Evolutionary conservation across 805 yeast species (phyloP), one percentile per base, ranked within the genome.

Genomic region (Saturnispora besseyi): DNA sequence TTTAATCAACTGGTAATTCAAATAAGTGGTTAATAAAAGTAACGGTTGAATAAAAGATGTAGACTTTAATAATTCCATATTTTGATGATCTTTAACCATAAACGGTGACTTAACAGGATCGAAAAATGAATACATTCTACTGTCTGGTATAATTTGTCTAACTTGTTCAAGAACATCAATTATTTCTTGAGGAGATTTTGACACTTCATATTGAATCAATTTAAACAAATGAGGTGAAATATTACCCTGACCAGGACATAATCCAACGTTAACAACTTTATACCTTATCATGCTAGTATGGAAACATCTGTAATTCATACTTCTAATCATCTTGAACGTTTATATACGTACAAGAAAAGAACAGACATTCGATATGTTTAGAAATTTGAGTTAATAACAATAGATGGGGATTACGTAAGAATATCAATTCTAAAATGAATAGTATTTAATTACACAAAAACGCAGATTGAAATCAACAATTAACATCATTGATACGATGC

Each of bases 221-320:
- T 37, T 41, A 22, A 54, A 54, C 11, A 54, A 21, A 36, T 50
- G 42, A 2, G 51, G 51, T 10, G 52, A 43, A 41, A 54, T 56
- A 28, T 57, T 55, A 0, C 70, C 70, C 38, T 66, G 70, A 0
- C 69, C 69, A 0, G 69, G 68, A 49, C 58, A 61, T 2, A 65
- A 59, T 1, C 50, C 48, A n/a, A 54, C 47, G 1, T 44, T 40
- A 4, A 41, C 29, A 22, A 45, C 40, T 29, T 33, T 11, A 28
- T 33, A 5, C 10, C 42, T 15, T 38, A 24, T 4, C 11, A 12
- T 24, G 22, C 42, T 6, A 26, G 15, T 38, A 12, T 38, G 40
- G 13, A 36, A 36, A 9, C 40, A 18, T 15, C 40, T 36, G 11
- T 18, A 10, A 10, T 21, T 22, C 8, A 22, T 10, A 18, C 8